A percentile compares a stretch with the other conserved stretches of the same genome.
Evolutionary conservation across 1,139 yeast species (phyloP).

Genomic region (Geotrichum phurueaensis): DNA sequence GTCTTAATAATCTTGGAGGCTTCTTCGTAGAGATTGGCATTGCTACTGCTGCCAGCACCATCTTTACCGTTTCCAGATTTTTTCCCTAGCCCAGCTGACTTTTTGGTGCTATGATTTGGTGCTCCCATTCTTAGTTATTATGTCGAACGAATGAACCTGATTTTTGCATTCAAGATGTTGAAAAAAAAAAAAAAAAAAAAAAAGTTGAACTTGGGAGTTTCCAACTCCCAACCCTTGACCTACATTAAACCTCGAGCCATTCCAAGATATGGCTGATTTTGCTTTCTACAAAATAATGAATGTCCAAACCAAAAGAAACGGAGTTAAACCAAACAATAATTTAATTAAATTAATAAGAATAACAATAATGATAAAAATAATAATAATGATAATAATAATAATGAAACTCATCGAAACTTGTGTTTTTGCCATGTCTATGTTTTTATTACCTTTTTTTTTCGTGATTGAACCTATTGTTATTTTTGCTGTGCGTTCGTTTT

Average conservation of each 20-base stretch:
- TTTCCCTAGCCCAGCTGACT: background rate
- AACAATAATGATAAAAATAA: background rate
- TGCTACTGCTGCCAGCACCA: background rate
- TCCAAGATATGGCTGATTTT: background rate
- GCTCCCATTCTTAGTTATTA: background rate
- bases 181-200: background rate
- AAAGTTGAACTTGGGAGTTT: background rate
- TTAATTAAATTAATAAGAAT: background rate
- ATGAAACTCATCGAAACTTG: background rate
- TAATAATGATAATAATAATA: background rate
- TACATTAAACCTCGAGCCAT: background rate
- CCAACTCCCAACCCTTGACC: background rate
- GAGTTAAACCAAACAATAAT: background rate
- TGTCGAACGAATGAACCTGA: background rate
- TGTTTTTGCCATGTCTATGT: background rate
- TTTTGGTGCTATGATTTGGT: background rate
- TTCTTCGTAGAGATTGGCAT: conserved; percentile 32
- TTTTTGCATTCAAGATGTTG: background rate
- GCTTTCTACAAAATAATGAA: background rate
- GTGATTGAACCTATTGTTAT: background rate
- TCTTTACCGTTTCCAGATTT: background rate
- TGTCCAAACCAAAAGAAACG: no score
- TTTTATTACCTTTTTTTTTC: background rate
- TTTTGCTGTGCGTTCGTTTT: conserved; percentile 34
- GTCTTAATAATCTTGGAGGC: conserved; percentile 37